These are phyloP conservation scores for Colletotrichum musicola DNA, from an alignment of 2,329 filamentous ascomycete species.

Conservation along the genomic window DNA sequence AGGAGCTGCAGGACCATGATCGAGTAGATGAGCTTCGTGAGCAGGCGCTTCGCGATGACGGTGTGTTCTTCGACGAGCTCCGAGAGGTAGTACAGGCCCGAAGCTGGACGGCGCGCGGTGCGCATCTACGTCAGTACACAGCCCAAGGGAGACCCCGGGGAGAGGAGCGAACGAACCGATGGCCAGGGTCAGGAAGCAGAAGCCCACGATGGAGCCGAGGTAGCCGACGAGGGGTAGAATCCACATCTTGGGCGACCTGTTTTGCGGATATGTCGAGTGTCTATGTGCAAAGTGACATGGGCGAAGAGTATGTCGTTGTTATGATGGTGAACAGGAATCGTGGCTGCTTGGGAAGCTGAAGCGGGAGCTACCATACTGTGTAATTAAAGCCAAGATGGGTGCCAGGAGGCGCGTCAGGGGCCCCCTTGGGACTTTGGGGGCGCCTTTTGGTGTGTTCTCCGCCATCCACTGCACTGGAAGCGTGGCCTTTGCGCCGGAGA, in stretches of 20 bases:
- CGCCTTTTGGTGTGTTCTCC: background rate
- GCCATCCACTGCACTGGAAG: conserved; percentile 20
- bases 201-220: conserved; percentile 86
- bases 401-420: conserved; percentile 22
- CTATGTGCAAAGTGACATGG: conserved; percentile 12
- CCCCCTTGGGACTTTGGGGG: background rate
- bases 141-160: conserved; percentile 24
- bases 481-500: conserved; percentile 38
- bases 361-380: conserved; percentile 9
- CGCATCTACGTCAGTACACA: conserved; percentile 8
- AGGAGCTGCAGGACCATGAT: conserved; percentile 81
- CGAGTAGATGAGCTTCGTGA: conserved; percentile 86
- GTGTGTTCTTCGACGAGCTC: conserved; percentile 99
- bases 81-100: conserved; percentile 98
- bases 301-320: background rate
- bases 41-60: conserved; percentile 88
- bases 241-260: conserved; percentile 77
- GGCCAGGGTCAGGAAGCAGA: conserved; percentile 92
- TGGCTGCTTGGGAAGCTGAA: background rate
- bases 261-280: background rate
- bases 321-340: background rate
- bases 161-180: conserved; percentile 72
- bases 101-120: conserved; percentile 67
- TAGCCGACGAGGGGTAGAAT: conserved; percentile 94
- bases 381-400: conserved; percentile 22